A percentile compares a stretch with the other conserved stretches of the same genome.
These are phyloP conservation scores for Marasmius tenuissimus DNA, from an alignment of 1,284 basidiomycete genomes.

Conservation along the genomic window DNA sequence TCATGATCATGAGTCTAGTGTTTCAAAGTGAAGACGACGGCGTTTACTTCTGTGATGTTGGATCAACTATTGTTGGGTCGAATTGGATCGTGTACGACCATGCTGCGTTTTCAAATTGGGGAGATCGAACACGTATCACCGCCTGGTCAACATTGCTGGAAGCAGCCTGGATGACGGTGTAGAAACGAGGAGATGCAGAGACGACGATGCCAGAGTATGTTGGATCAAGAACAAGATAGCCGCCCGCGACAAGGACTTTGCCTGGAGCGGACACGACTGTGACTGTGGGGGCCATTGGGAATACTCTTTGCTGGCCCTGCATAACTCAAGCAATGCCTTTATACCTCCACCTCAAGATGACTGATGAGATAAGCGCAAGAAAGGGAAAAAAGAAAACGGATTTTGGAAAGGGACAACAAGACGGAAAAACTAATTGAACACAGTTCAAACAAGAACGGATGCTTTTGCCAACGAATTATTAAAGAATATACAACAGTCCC, in stretches of 20 bases:
- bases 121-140: constrained; percentile 78
- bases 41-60: constrained; percentile 43
- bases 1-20: neutral
- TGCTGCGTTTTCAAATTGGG: constrained; percentile 82
- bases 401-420: neutral
- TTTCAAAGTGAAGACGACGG: neutral
- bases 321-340: neutral
- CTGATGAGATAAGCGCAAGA: constrained; percentile 1
- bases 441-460: neutral
- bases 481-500: neutral
- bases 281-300: constrained; percentile 17
- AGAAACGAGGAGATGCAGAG: constrained; percentile 93
- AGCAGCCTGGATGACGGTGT: constrained; percentile 59
- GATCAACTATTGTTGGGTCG: constrained; percentile 45
- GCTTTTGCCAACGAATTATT: neutral
- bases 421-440: too few species aligned
- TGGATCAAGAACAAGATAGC: constrained; percentile 91
- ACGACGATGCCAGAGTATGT: constrained; percentile 83
- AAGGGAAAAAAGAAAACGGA: neutral
- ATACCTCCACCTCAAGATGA: neutral
- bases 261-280: constrained; percentile 89
- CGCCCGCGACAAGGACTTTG: constrained; percentile 93
- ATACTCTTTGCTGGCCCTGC: constrained; percentile 28
- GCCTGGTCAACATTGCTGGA: constrained; percentile 20
- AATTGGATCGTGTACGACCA: constrained; percentile 75